Evolutionary conservation across 176 grass and related monocot species (phyloP).

Genomic region (Oryza officinalis): DNA sequence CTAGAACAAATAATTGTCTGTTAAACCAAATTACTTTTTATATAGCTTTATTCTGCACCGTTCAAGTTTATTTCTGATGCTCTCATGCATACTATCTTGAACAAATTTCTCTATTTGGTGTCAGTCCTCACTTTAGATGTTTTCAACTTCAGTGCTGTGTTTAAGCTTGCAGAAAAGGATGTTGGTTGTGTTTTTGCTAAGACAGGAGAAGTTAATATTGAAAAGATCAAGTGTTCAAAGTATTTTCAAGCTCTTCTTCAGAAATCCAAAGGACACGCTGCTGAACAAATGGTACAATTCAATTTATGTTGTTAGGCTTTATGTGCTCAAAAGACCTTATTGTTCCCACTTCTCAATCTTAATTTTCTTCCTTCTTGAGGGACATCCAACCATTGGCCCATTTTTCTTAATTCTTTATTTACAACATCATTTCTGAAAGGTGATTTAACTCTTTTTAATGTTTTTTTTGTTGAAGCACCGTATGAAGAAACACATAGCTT

Average conservation of each 20-base stretch:
- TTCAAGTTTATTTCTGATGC: slow-evolving; percentile 13
- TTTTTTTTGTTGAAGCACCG: neutral
- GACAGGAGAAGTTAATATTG: slow-evolving; percentile 57
- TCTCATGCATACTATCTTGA: slow-evolving; percentile 12
- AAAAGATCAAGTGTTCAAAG: slow-evolving; percentile 77
- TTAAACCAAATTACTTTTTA: slow-evolving; percentile 4
- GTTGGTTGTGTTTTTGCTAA: slow-evolving; percentile 57
- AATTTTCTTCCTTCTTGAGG: neutral
- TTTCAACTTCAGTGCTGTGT: slow-evolving; percentile 65
- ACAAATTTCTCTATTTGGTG: neutral
- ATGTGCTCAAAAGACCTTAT: neutral
- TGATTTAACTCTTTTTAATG: neutral
- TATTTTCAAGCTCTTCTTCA: slow-evolving; percentile 64
- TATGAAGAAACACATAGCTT: slow-evolving; percentile 11
- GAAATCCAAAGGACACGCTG: slow-evolving; percentile 52
- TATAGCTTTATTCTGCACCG: neutral
- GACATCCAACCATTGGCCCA: neutral
- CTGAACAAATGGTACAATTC: slow-evolving; percentile 50
- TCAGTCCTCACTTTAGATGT: slow-evolving; percentile 29
- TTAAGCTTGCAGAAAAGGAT: slow-evolving; percentile 73
- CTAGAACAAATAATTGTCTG: neutral
- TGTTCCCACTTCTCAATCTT: neutral
- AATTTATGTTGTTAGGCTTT: slow-evolving; percentile 31
- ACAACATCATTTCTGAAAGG: slow-evolving; percentile 1
- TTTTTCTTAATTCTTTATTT: slow-evolving; percentile 16